Evolutionary conservation across 805 yeast species (phyloP).

Genomic region (Komagataella pseudopastoris): DNA sequence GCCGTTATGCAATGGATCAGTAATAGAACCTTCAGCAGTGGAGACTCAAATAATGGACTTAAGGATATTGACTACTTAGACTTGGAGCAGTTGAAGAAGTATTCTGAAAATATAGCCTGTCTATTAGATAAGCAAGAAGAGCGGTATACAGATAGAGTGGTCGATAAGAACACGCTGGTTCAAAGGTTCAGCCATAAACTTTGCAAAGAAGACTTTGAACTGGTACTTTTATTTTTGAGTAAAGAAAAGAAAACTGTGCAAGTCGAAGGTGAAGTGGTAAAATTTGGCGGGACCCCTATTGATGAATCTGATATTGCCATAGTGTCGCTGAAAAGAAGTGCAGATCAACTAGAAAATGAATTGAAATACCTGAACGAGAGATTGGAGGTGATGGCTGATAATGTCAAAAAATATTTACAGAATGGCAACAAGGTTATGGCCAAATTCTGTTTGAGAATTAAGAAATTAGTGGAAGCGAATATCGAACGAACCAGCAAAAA

Average conservation of each 20-base stretch:
- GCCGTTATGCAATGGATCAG: not conserved
- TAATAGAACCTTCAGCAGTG: constrained; percentile 3
- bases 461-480: constrained; percentile 10
- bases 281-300: not conserved
- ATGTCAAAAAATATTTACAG: not conserved
- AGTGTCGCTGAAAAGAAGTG: not conserved
- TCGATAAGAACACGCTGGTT: not conserved
- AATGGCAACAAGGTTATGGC: constrained; percentile 5
- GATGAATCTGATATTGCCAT: constrained; percentile 1
- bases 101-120: not conserved
- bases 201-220: not conserved
- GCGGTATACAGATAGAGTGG: not conserved
- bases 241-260: not conserved
- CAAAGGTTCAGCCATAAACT: not conserved
- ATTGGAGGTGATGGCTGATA: not conserved
- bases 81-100: not conserved
- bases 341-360: not conserved
- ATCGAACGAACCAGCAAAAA: constrained; percentile 3
- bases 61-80: not conserved
- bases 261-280: not conserved
- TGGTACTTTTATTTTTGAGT: not conserved
- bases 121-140: not conserved
- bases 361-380: not conserved
- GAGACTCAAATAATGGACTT: not conserved
- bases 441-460: constrained; percentile 11